A percentile compares a stretch with the other conserved stretches of the same genome.
These are phyloP conservation scores for sunflower (Helianthus annuus) DNA, from an alignment of 129 eudicot genomes.

Conservation along the genomic window HanXRQr2.0-SUNRISE NC_035433.2:2769513-2770012, in stretches of 20 bases:
- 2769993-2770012: slow-evolving; percentile 80
- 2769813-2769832: slow-evolving; percentile 90
- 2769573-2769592: slow-evolving; percentile 58
- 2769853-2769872: slow-evolving; percentile 79
- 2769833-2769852: slow-evolving; percentile 78
- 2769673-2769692: slow-evolving; percentile 81
- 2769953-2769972: slow-evolving; percentile 83
- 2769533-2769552: background rate
- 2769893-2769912: background rate
- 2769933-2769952: slow-evolving; percentile 1
- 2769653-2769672: slow-evolving; percentile 74
- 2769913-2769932: background rate
- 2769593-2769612: slow-evolving; percentile 80
- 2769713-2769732: slow-evolving; percentile 57
- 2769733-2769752: slow-evolving; percentile 58
- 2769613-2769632: slow-evolving; percentile 68
- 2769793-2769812: slow-evolving; percentile 84
- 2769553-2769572: background rate
- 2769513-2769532: slow-evolving; percentile 49
- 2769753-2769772: slow-evolving; percentile 66
- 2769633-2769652: slow-evolving; percentile 77
- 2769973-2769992: slow-evolving; percentile 82
- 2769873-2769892: slow-evolving; percentile 54
- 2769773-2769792: slow-evolving; percentile 85
- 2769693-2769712: slow-evolving; percentile 79